A percentile compares a stretch with the other conserved stretches of the same genome.
Evolutionary conservation across 1,139 yeast species (phyloP).

Genomic region (Pichia sp.): DNA sequence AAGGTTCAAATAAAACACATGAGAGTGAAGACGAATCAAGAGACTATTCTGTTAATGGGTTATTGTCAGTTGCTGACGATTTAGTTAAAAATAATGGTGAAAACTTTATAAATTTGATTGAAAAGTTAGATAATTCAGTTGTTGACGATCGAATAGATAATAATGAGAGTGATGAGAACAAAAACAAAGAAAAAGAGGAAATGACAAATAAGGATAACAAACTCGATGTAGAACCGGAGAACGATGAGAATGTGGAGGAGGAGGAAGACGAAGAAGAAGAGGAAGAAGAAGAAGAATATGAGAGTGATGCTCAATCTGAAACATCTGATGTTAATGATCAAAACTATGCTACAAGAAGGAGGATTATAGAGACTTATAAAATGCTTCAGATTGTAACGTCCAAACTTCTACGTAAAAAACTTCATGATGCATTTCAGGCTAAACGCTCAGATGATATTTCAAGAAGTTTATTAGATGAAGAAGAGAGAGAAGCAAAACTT

Average conservation of each 20-base stretch:
- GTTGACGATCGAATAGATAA: conserved; percentile 2
- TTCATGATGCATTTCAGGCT: conserved; percentile 66
- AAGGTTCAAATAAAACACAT: conserved; percentile 2
- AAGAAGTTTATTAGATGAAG: conserved; percentile 64
- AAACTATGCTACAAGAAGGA: conserved; percentile 48
- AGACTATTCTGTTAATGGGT: conserved; percentile 13
- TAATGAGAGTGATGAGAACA: conserved; percentile 23
- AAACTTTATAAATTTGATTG: conserved; percentile 72
- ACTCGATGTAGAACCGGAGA: conserved; percentile 25
- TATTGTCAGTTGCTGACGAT: conserved; percentile 68
- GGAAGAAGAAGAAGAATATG: conserved; percentile 17
- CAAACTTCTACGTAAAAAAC: conserved; percentile 62
- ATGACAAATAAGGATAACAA: conserved; percentile 30
- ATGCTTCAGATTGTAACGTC: conserved; percentile 73
- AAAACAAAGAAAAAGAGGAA: conserved; percentile 30
- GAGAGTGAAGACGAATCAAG: conserved; percentile 7
- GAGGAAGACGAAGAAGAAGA: conserved; percentile 19
- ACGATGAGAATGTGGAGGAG: conserved; percentile 13
- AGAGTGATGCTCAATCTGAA: conserved; percentile 18
- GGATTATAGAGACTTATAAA: conserved; percentile 70
- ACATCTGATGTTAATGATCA: conserved; percentile 29
- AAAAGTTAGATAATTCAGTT: conserved; percentile 56
- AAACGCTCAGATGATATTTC: conserved; percentile 70
- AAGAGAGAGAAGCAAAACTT: conserved; percentile 69
- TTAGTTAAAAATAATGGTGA: conserved; percentile 67